phyloP scores from a whole-genome alignment of 2,329 filamentous ascomycete genomes.

The Aspergillus ustus region DNA sequence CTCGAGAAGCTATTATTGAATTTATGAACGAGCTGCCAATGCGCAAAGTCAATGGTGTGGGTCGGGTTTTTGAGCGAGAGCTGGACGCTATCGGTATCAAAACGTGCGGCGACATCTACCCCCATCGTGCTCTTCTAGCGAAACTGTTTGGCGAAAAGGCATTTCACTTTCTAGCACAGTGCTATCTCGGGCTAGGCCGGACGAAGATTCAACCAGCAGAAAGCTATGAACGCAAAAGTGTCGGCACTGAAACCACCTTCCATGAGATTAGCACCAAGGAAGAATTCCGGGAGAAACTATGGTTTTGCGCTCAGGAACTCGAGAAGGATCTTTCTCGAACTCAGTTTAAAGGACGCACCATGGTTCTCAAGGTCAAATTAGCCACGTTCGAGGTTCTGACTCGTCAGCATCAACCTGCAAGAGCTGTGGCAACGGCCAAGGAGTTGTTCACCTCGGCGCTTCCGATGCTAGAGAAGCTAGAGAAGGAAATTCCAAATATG shows the following conservation, averaged over 20 bases:
- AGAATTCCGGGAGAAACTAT: constrained; percentile 75
- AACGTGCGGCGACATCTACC: constrained; percentile 86
- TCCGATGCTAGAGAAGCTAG: constrained; percentile 81
- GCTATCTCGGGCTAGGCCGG: constrained; percentile 82
- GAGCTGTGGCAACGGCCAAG: constrained; percentile 72
- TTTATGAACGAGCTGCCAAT: constrained; percentile 87
- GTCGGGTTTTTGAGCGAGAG: constrained; percentile 89
- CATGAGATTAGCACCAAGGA: constrained; percentile 72
- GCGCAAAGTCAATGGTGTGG: constrained; percentile 93
- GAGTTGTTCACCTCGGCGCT: constrained; percentile 82
- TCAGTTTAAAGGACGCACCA: constrained; percentile 84
- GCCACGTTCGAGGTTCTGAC: constrained; percentile 93
- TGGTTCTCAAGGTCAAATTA: constrained; percentile 90
- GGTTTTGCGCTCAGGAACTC: constrained; percentile 80
- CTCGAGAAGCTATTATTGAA: constrained; percentile 74
- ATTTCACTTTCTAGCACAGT: constrained; percentile 81
- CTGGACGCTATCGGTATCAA: constrained; percentile 84
- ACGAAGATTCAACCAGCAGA: constrained; percentile 85
- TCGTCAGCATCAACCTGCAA: constrained; percentile 73
- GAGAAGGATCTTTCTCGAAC: constrained; percentile 82
- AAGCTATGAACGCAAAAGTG: constrained; percentile 88
- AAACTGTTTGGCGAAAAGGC: constrained; percentile 90
- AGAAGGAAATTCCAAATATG: constrained; percentile 80
- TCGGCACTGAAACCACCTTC: constrained; percentile 93
- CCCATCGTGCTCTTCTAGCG: constrained; percentile 71